A percentile compares a stretch with the other conserved stretches of the same genome.
phyloP scores from a whole-genome alignment of 2,329 filamentous ascomycete genomes.

The Diaporthe citrichinensis region DNA sequence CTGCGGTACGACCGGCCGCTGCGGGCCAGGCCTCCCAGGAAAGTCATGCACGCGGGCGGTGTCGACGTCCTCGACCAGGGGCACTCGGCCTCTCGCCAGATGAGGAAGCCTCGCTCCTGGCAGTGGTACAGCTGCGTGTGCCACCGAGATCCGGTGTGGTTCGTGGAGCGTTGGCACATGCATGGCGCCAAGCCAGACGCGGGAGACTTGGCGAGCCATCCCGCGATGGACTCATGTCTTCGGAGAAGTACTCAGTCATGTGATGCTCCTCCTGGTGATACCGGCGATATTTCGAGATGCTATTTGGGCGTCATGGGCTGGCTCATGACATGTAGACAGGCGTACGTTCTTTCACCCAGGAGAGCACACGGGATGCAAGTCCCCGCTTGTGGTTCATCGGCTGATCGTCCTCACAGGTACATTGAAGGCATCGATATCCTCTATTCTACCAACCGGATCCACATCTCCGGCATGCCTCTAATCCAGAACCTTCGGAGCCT shows the following conservation, averaged over 20 bases:
- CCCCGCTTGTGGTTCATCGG: background rate
- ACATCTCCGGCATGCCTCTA: background rate
- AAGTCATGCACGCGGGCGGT: background rate
- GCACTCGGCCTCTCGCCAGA: background rate
- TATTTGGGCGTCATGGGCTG: constrained; percentile 31
- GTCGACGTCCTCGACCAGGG: background rate
- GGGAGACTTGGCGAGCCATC: background rate
- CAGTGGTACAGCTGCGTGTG: constrained; percentile 36
- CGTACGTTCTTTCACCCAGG: background rate
- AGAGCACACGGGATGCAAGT: background rate
- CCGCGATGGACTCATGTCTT: constrained; percentile 1
- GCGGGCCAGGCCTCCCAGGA: background rate
- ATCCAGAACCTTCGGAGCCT: constrained; percentile 1
- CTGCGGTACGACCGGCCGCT: background rate
- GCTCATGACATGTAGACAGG: constrained; percentile 26
- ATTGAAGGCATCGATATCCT: constrained; percentile 24
- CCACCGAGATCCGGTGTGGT: constrained; percentile 21
- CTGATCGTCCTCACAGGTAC: background rate
- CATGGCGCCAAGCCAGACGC: background rate
- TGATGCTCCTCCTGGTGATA: background rate
- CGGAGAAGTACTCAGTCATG: background rate
- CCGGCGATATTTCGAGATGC: background rate
- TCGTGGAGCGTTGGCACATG: background rate
- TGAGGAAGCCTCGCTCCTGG: constrained; percentile 5
- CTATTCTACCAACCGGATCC: constrained; percentile 16